phyloP scores from a whole-genome alignment of 2,329 filamentous ascomycete genomes.

The Pseudopyrenochaeta lycopersici region DNA sequence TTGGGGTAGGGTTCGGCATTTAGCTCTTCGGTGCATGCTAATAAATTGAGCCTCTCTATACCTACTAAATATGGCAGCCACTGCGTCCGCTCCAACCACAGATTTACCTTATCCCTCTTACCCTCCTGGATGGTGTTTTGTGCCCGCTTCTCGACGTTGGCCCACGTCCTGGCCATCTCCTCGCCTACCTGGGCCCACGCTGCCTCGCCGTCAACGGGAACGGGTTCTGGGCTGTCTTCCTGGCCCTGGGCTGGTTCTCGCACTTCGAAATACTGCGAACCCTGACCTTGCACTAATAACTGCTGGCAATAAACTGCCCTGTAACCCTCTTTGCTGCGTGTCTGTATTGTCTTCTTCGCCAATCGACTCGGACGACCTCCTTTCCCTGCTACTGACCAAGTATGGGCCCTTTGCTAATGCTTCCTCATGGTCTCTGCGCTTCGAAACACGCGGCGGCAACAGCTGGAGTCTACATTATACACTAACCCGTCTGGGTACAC shows the following conservation, averaged over 20 bases:
- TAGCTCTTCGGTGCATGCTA: conserved; percentile 21
- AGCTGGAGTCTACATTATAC: conserved; percentile 7
- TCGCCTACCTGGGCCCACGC: conserved; percentile 11
- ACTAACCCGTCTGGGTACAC: neutral
- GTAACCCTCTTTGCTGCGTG: conserved; percentile 5
- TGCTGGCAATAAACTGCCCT: conserved; percentile 7
- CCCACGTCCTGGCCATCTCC: conserved; percentile 14
- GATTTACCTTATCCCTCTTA: conserved; percentile 11
- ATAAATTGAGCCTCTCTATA: conserved; percentile 19
- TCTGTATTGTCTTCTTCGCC: neutral
- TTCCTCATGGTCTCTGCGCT: conserved; percentile 1
- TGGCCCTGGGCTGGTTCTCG: neutral
- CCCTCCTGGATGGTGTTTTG: conserved; percentile 15
- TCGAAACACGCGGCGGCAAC: conserved; percentile 5
- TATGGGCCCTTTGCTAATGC: conserved; percentile 8
- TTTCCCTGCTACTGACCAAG: conserved; percentile 5
- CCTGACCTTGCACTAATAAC: conserved; percentile 3
- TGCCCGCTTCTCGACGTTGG: conserved; percentile 11
- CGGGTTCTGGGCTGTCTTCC: neutral
- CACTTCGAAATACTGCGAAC: conserved; percentile 21
- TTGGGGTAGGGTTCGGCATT: conserved; percentile 3
- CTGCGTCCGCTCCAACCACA: conserved; percentile 22
- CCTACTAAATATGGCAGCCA: conserved; percentile 22
- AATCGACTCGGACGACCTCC: neutral
- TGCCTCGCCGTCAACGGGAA: conserved; percentile 8